A percentile compares a stretch with the other conserved stretches of the same genome.
These are phyloP conservation scores for Arthrobotrys sphaeroides DNA, from an alignment of 2,329 filamentous ascomycete genomes.

Conservation along the genomic window DNA sequence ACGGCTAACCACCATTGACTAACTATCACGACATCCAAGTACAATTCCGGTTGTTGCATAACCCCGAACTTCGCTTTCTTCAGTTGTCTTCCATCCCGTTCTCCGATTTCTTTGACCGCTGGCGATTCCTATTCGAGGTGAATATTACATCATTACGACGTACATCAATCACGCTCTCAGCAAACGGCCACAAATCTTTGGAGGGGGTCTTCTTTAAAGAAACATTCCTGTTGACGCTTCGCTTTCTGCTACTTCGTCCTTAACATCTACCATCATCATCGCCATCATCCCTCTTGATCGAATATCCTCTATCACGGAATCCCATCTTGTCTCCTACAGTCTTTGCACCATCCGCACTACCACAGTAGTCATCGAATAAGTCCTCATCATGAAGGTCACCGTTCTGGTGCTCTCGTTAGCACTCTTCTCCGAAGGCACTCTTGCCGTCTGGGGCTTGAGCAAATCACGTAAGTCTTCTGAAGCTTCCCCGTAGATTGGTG, in stretches of 20 bases:
- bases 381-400: constrained; percentile 50
- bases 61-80: background rate
- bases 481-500: background rate
- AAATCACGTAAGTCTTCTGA: constrained; percentile 40
- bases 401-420: constrained; percentile 51
- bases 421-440: constrained; percentile 38
- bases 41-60: constrained; percentile 8
- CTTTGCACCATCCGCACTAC: no score
- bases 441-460: constrained; percentile 51
- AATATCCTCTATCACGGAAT: background rate
- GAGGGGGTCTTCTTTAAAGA: background rate
- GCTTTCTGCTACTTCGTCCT: background rate
- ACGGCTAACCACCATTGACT: constrained; percentile 3
- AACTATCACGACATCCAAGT: constrained; percentile 30
- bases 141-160: constrained; percentile 55
- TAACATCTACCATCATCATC: no score
- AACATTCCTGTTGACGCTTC: background rate
- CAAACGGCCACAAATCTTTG: background rate
- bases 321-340: background rate
- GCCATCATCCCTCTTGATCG: background rate
- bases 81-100: background rate
- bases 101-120: constrained; percentile 37
- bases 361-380: background rate
- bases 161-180: constrained; percentile 30
- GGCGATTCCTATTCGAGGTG: constrained; percentile 52